phyloP scores from a whole-genome alignment of 148 eudicot genomes.

The Arbutus unedo region DNA sequence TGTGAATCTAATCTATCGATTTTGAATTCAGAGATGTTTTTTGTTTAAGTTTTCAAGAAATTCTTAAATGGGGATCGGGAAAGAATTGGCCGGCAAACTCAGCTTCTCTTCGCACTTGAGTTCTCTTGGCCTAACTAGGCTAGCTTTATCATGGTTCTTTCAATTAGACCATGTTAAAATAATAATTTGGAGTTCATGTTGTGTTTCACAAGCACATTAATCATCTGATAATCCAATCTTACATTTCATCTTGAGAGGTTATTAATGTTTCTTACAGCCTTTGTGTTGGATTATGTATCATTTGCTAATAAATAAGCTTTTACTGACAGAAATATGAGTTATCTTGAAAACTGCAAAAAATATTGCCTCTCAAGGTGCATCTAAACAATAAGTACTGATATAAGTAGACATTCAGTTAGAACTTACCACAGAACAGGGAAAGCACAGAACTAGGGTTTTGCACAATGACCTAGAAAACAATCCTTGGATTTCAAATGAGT shows the following conservation, averaged over 20 bases:
- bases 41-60: too few relatives aligned
- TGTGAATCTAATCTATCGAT: too few relatives aligned
- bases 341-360: background rate
- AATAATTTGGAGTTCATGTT: too few relatives aligned
- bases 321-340: background rate
- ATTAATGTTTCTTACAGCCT: background rate
- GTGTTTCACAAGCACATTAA: too few relatives aligned
- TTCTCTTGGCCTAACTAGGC: too few relatives aligned
- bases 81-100: too few relatives aligned
- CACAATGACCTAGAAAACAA: conserved; percentile 10
- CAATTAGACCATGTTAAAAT: too few relatives aligned
- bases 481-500: conserved; percentile 4
- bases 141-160: too few relatives aligned
- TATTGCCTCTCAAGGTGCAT: background rate
- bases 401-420: background rate
- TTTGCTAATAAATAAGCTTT: conserved; percentile 13
- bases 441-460: conserved; percentile 17
- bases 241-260: background rate
- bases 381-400: background rate
- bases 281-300: conserved; percentile 2
- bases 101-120: too few relatives aligned
- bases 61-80: too few relatives aligned
- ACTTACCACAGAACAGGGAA: conserved; percentile 12
- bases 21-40: too few relatives aligned
- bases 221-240: too few relatives aligned